Base-by-base conservation (phyloP, 73 alveolate species). In the Diophrys appendiculata region DNA sequence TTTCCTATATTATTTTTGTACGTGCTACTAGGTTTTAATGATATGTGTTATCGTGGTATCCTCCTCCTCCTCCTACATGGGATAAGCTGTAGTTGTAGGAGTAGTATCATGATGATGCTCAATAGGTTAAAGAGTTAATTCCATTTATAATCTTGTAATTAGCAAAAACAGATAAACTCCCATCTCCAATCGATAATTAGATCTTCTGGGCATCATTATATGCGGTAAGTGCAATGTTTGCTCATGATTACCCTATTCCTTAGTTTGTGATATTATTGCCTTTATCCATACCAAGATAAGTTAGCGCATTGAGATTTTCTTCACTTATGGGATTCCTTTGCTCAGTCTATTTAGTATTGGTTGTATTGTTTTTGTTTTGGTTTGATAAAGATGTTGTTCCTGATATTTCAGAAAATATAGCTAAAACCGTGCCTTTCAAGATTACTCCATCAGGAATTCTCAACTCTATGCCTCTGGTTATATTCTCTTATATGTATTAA, bases 401-500 rank as follows among this genome's bases (percentile, higher is more conserved):
- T 1, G 76, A 67, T 55, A 76, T 78, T 18, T 23, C 34, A 18
- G 76, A 87, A 8, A 73, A 73, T 65, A 64, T 78, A 67, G 67
- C 56, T 22, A 72, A 80, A 18, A 82, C 88, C 25, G 26, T 3
- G 5, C 29, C 23, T 18, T 64, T 64, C 67, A 60, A 56, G 27
- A 33, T 65, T 33, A 23, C 84, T 26, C 52, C 25, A 23, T 60
- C 22, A 52, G 91, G 92, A 11, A 52, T 90, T 2, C 84, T 87
- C 13, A 70, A 75, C 56, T 65, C 91, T 2, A 54, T 80, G 2
- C 93, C 93, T 0, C 68, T 81, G 52, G 85, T 90, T 13, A 72
- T 86, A 29, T 90, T 90, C 67, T 86, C 94, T 0, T 90, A 56
- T 54, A 77, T 88, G 84, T 90, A 90, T 67, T 84, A 90, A 54